phyloP scores from a whole-genome alignment of 768 basidiomycete species.

The Pleurotus ostreatus region DNA sequence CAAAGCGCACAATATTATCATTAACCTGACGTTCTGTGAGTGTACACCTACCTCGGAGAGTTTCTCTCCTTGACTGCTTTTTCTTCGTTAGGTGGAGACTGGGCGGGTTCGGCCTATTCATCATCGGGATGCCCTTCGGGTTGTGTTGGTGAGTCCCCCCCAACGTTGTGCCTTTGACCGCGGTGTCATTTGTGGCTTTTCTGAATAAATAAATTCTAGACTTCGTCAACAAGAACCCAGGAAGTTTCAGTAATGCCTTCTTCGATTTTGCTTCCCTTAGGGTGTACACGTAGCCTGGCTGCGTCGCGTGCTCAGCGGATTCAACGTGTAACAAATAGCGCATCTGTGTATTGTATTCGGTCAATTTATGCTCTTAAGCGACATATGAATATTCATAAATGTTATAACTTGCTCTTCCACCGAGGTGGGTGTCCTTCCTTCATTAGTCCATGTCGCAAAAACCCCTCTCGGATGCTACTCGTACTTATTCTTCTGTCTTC shows the following conservation, averaged over 20 bases:
- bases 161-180: neutral
- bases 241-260: slow-evolving; percentile 55
- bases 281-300: slow-evolving; percentile 11
- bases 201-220: slow-evolving; percentile 26
- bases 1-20: slow-evolving; percentile 56
- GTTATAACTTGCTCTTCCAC: no score
- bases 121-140: slow-evolving; percentile 46
- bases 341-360: no score
- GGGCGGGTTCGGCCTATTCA: slow-evolving; percentile 47
- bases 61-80: neutral
- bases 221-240: slow-evolving; percentile 58
- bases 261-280: slow-evolving; percentile 58
- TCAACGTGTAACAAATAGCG: no score
- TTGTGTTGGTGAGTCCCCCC: slow-evolving; percentile 39
- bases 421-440: neutral
- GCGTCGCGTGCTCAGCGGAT: no score
- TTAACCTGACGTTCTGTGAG: slow-evolving; percentile 48
- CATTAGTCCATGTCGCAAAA: neutral
- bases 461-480: neutral
- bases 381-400: no score
- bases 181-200: neutral
- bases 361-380: no score
- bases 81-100: slow-evolving; percentile 38
- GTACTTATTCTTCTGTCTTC: neutral
- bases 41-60: neutral